A percentile compares a stretch with the other conserved stretches of the same genome.
Evolutionary conservation across 176 grass and related monocot genomes (phyloP).

Genomic region (Oryza australiensis): DNA sequence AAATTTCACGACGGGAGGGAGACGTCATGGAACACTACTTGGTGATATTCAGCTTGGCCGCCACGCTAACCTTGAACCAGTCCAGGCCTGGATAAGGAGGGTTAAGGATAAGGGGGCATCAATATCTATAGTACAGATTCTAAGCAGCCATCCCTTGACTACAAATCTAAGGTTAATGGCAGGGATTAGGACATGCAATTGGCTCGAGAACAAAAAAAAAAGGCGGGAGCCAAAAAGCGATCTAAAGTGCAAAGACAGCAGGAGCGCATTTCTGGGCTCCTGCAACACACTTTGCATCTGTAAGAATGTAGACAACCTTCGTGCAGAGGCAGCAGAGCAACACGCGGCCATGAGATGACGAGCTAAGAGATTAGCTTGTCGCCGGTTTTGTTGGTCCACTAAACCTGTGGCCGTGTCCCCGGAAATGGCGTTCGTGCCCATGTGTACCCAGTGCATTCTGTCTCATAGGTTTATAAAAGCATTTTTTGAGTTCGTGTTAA

Average conservation of each 20-base stretch:
- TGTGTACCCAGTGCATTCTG: neutral
- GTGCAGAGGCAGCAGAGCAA: too few relatives aligned
- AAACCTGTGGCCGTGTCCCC: conserved; percentile 35
- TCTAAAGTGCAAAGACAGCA: neutral
- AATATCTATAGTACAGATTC: neutral
- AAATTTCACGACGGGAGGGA: neutral
- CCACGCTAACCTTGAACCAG: conserved; percentile 24
- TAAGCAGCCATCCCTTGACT: conserved; percentile 7
- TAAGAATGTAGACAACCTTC: neutral
- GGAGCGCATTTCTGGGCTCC: neutral
- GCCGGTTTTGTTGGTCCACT: conserved; percentile 15
- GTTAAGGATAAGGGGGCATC: neutral
- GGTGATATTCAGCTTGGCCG: neutral
- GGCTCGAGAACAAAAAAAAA: neutral
- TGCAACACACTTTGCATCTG: neutral
- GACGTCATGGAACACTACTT: neutral
- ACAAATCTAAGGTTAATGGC: neutral
- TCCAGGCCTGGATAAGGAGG: conserved; percentile 37
- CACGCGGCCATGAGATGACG: conserved; percentile 21
- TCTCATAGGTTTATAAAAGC: neutral
- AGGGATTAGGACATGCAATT: neutral
- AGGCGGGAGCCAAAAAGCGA: too few relatives aligned
- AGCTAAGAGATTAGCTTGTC: neutral
- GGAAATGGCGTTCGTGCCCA: conserved; percentile 27
- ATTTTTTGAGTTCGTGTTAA: neutral